Base-by-base conservation (phyloP, 2,329 filamentous ascomycete genomes). In the Alternaria arborescens region DNA sequence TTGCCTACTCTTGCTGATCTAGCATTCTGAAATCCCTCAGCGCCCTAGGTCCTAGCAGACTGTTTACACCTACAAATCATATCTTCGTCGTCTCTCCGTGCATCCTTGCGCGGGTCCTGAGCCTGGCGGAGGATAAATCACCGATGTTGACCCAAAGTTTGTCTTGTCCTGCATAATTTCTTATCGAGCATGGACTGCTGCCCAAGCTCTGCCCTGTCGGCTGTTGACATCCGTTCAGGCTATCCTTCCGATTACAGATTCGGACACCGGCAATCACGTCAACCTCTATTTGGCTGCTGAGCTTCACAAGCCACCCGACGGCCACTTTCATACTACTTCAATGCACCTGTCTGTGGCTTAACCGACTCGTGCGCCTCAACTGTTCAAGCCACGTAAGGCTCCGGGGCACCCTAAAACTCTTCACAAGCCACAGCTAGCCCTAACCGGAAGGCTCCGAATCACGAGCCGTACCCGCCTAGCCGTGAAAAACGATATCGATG, bases 381-480 rank as follows among this genome's bases (percentile, higher is more conserved):
- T 11, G 3, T n/a, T 38, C n/a, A 47, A 44, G 52, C 47, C 60
- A 52, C 50, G 38, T 48, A 34, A 36, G 30, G 32, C 48, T 34
- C 66, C 63, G 61, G 65, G 51, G 52, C 24, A 38, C 40, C 54
- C 54, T 40, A 16, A 57, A 44, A 18, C 52, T 48, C 8, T 28
- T 43, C 46, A 48, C n/a, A 26, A 54, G 48, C 52, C 32, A 52
- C 34, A 30, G 41, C 55, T 57, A 58, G 51, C 11, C 42, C 22
- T 51, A 30, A 30, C 28, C 4, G 28, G 11, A 30, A 30, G 28
- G 28, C 10, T 30, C 46, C 55, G 67, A 52, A 20, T 66, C 64
- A 68, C 65, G 60, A 66, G 64, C 65, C 57, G 12, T 26, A 50
- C 56, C 30, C 53, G 64, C 61, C 60, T 60, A 67, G 54, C 52